Conservation (phyloP, 805 yeast genomes). For the Zygoascus flipseniorum region DNA sequence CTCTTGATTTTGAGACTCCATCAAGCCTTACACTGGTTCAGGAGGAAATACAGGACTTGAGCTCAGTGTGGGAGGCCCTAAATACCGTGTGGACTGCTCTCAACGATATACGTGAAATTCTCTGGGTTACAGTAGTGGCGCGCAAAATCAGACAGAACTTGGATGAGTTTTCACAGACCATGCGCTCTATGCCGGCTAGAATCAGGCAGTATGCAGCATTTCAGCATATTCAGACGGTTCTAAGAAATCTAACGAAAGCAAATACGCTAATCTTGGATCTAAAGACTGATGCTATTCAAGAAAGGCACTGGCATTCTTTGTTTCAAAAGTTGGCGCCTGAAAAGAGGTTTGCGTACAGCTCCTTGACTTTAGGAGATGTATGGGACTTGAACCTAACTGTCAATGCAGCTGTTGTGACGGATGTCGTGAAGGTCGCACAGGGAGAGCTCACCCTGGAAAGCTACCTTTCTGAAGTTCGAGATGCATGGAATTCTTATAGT, state of each 20-base stretch:
- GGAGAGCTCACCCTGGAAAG: conserved; percentile 63
- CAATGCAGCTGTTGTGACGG: conserved; percentile 40
- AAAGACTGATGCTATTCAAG: conserved; percentile 47
- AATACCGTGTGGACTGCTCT: conserved; percentile 42
- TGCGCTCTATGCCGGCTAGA: conserved; percentile 47
- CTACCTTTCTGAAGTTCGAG: conserved; percentile 41
- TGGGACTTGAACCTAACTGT: conserved; percentile 45
- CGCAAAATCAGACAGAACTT: conserved; percentile 38
- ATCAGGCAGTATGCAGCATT: conserved; percentile 64
- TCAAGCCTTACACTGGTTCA: conserved; percentile 26
- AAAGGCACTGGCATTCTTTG: conserved; percentile 58
- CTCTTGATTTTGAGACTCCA: conserved; percentile 26
- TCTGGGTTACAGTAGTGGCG: conserved; percentile 45
- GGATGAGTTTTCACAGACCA: conserved; percentile 39
- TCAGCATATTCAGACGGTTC: conserved; percentile 41
- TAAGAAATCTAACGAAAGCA: conserved; percentile 36
- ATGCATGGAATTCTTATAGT: conserved; percentile 45
- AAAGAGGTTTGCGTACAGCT: conserved; percentile 5
- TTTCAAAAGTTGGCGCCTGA: conserved; percentile 28
- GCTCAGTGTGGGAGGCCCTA: conserved; percentile 56
- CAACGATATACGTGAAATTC: conserved; percentile 32
- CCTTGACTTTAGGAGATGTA: conserved; percentile 48
- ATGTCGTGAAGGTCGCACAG: conserved; percentile 53
- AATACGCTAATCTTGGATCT: conserved; percentile 37
- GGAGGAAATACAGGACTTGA: conserved; percentile 49